These are phyloP conservation scores for Fraxinus albicans DNA, from an alignment of 305 asterid genomes.

Conservation along the genomic window DNA sequence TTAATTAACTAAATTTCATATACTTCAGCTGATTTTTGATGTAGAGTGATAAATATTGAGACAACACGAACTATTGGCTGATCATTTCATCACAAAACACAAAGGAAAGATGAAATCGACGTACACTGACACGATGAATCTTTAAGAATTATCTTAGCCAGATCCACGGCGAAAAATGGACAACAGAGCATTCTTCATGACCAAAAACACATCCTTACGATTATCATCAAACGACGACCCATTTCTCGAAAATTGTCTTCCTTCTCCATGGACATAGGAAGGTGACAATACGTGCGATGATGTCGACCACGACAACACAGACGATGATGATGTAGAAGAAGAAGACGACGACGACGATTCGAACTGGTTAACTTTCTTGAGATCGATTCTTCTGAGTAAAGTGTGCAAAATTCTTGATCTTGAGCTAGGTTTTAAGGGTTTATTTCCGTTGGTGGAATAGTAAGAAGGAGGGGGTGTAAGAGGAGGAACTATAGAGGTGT, in stretches of 20 bases:
- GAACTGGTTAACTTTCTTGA: slow-evolving; percentile 6
- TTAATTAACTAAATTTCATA: background rate
- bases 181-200: slow-evolving; percentile 43
- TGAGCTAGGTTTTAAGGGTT: slow-evolving; percentile 17
- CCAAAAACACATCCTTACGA: slow-evolving; percentile 24
- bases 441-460: slow-evolving; percentile 22
- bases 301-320: slow-evolving; percentile 29
- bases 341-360: background rate
- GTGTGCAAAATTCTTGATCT: slow-evolving; percentile 21
- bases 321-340: background rate
- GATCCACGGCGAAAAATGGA: background rate
- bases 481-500: slow-evolving; percentile 38
- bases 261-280: slow-evolving; percentile 15
- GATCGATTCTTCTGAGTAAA: slow-evolving; percentile 5
- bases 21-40: background rate
- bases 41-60: background rate
- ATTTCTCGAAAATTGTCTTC: slow-evolving; percentile 45
- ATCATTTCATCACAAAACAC: background rate
- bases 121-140: background rate
- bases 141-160: background rate
- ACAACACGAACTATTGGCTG: background rate
- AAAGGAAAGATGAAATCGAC: background rate
- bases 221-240: slow-evolving; percentile 37
- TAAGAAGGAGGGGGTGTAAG: slow-evolving; percentile 79
- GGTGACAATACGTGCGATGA: slow-evolving; percentile 18